phyloP scores from a whole-genome alignment of 495 filamentous ascomycete genomes.

The Lasiosphaeria ovina region DNA sequence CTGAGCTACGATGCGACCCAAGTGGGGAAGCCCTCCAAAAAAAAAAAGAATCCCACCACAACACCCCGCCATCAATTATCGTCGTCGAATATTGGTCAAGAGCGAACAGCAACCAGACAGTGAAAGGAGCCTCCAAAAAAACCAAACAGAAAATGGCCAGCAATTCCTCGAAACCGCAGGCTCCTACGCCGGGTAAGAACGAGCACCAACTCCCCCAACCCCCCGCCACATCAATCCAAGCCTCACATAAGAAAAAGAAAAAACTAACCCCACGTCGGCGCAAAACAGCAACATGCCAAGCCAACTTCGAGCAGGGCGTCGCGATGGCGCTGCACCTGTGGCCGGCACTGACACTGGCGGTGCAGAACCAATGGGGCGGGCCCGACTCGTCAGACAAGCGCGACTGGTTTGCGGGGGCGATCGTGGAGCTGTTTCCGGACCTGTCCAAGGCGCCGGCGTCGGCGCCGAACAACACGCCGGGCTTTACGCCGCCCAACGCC shows the following conservation, averaged over 20 bases:
- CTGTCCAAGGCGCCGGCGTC: constrained; percentile 40
- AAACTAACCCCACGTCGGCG: neutral
- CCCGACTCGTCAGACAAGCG: constrained; percentile 82
- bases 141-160: too few relatives aligned
- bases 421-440: constrained; percentile 75
- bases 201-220: neutral
- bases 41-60: too few relatives aligned
- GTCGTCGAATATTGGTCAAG: too few relatives aligned
- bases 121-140: too few relatives aligned
- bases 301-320: constrained; percentile 76
- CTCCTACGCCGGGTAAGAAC: too few relatives aligned
- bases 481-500: constrained; percentile 6
- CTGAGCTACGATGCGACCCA: too few relatives aligned
- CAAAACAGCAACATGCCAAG: constrained; percentile 62
- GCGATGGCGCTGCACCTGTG: constrained; percentile 78
- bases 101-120: too few relatives aligned
- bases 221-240: neutral
- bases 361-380: constrained; percentile 86
- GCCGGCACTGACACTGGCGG: constrained; percentile 81
- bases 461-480: constrained; percentile 22
- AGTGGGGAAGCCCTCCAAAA: too few relatives aligned
- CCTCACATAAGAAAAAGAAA: neutral
- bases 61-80: too few relatives aligned
- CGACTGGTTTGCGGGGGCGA: constrained; percentile 90
- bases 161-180: too few relatives aligned